These are phyloP conservation scores for Gonapodya prolifera DNA, from an alignment of 192 early-diverging fungal genomes.

Conservation along the genomic window DNA sequence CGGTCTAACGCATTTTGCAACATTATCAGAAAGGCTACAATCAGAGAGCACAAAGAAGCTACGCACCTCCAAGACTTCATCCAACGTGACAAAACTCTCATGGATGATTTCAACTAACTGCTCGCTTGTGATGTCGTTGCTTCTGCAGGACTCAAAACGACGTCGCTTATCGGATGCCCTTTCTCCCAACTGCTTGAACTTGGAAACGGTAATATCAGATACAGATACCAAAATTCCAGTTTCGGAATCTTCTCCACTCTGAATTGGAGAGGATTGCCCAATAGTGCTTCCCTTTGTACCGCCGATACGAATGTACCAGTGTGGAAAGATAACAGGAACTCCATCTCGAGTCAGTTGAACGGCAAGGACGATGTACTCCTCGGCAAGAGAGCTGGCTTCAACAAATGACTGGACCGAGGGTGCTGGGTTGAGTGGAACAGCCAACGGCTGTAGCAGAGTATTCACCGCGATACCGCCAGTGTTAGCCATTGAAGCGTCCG, in stretches of 20 bases:
- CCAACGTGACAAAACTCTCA: conserved; percentile 32
- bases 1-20: neutral
- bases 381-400: conserved; percentile 76
- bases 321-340: conserved; percentile 72
- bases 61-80: conserved; percentile 61
- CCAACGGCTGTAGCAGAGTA: neutral
- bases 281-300: conserved; percentile 12
- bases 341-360: conserved; percentile 83
- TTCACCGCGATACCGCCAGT: neutral
- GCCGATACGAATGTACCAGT: conserved; percentile 46
- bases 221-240: conserved; percentile 13
- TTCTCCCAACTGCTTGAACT: conserved; percentile 32
- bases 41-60: neutral
- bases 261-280: neutral
- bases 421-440: neutral
- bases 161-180: conserved; percentile 10
- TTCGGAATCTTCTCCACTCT: conserved; percentile 4
- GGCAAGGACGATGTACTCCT: conserved; percentile 79
- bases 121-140: neutral
- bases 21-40: neutral
- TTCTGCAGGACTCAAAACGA: conserved; percentile 13
- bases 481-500: neutral
- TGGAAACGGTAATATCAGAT: conserved; percentile 34
- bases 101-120: conserved; percentile 14
- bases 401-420: conserved; percentile 52